Conservation (phyloP, 2,329 filamentous ascomycete genomes). For the Aspergillus jensenii region DNA sequence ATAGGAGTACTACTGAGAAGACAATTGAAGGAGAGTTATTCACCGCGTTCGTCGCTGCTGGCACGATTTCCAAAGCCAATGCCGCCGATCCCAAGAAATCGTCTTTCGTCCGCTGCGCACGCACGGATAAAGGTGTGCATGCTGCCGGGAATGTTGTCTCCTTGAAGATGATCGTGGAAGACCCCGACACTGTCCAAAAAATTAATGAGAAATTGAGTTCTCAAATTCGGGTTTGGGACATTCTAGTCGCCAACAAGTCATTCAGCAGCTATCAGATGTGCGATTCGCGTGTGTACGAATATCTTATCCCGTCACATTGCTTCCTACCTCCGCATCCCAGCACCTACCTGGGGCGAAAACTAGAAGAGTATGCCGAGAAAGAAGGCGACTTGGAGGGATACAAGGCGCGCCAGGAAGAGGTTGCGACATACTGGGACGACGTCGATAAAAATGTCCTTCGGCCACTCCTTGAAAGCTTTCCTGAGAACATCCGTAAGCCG, state of each 20-base stretch:
- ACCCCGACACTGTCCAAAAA: slow-evolving; percentile 79
- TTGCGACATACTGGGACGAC: slow-evolving; percentile 76
- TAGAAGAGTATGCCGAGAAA: slow-evolving; percentile 75
- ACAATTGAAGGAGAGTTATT: slow-evolving; percentile 97
- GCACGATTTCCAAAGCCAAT: slow-evolving; percentile 94
- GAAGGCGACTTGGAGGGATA: slow-evolving; percentile 70
- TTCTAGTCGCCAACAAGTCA: slow-evolving; percentile 80
- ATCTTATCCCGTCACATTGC: slow-evolving; percentile 89
- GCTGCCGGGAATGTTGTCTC: slow-evolving; percentile 94
- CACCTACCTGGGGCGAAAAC: slow-evolving; percentile 78
- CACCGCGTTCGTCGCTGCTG: slow-evolving; percentile 82
- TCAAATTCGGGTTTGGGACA: slow-evolving; percentile 94
- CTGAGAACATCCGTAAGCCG: slow-evolving; percentile 41
- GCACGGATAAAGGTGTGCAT: slow-evolving; percentile 97
- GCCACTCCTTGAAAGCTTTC: slow-evolving; percentile 55
- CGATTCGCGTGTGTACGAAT: slow-evolving; percentile 96
- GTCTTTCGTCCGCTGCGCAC: slow-evolving; percentile 85
- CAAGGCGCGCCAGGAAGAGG: slow-evolving; percentile 69
- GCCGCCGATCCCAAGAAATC: slow-evolving; percentile 97
- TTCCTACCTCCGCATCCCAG: slow-evolving; percentile 89
- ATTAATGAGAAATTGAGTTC: slow-evolving; percentile 83
- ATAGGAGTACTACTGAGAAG: slow-evolving; percentile 64
- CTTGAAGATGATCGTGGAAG: slow-evolving; percentile 92
- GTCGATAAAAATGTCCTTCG: slow-evolving; percentile 79
- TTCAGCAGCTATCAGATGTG: slow-evolving; percentile 96